Evolutionary conservation across 2,329 filamentous ascomycete species (phyloP).

Genomic region (Monilinia vaccinii-corymbosi): DNA sequence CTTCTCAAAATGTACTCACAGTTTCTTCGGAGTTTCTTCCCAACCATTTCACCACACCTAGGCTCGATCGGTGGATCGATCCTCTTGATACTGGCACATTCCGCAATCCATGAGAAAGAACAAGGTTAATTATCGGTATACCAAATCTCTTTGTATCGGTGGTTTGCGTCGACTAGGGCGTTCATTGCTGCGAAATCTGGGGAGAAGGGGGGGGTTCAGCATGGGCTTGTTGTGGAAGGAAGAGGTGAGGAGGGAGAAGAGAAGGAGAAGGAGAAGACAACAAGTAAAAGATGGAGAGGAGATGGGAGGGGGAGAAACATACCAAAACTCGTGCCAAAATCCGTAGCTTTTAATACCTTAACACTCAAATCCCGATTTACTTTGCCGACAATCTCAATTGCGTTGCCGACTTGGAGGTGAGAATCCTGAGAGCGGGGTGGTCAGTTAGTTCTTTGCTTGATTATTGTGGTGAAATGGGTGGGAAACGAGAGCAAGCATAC

Average conservation of each 20-base stretch:
- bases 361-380: constrained; percentile 65
- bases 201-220: background rate
- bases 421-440: constrained; percentile 44
- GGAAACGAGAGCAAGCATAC: background rate
- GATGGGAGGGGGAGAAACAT: constrained; percentile 32
- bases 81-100: no score
- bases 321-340: constrained; percentile 62
- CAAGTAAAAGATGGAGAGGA: background rate
- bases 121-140: constrained; percentile 33
- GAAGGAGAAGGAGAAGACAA: background rate
- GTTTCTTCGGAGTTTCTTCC: background rate
- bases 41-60: background rate
- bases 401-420: constrained; percentile 60
- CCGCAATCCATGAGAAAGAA: no score
- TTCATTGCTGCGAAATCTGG: constrained; percentile 60
- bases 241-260: constrained; percentile 7
- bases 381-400: constrained; percentile 70
- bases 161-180: constrained; percentile 76
- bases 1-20: background rate
- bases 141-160: constrained; percentile 74
- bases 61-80: no score
- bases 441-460: background rate
- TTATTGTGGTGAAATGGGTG: background rate
- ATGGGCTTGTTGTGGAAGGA: background rate
- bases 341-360: constrained; percentile 58